These are phyloP conservation scores for Pseudogymnoascus sp. DNA, from an alignment of 2,329 filamentous ascomycete genomes.

Conservation along the genomic window DNA sequence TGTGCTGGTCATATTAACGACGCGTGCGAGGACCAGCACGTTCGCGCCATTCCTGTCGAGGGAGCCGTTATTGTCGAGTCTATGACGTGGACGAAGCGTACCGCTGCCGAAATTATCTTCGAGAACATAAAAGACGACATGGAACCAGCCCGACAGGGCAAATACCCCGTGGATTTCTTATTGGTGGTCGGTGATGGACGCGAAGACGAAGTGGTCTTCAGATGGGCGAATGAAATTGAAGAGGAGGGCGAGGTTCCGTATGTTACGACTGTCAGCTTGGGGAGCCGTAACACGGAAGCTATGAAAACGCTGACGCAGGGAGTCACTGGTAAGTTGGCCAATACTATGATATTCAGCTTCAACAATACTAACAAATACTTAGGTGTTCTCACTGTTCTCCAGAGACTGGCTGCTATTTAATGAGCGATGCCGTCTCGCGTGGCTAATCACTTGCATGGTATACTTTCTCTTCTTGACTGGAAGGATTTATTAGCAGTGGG, in stretches of 20 bases:
- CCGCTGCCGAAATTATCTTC: constrained; percentile 69
- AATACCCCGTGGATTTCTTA: constrained; percentile 64
- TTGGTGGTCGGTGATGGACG: constrained; percentile 85
- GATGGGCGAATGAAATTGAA: constrained; percentile 78
- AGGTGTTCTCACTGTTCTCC: constrained; percentile 47
- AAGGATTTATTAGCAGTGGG: not conserved
- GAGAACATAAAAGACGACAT: constrained; percentile 43
- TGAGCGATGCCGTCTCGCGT: constrained; percentile 5
- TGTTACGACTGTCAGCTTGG: constrained; percentile 79
- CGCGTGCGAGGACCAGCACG: constrained; percentile 72
- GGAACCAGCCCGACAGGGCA: constrained; percentile 27
- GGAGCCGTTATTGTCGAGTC: constrained; percentile 79
- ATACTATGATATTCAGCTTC: not conserved
- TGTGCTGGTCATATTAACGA: constrained; percentile 95
- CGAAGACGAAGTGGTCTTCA: constrained; percentile 89
- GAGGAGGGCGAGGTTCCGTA: constrained; percentile 52
- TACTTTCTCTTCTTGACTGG: not conserved
- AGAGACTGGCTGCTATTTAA: constrained; percentile 37
- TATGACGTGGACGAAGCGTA: constrained; percentile 78
- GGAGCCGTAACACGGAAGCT: constrained; percentile 81
- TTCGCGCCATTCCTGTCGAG: constrained; percentile 76
- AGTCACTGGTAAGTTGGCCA: constrained; percentile 65
- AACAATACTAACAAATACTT: not conserved
- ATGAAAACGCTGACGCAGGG: constrained; percentile 80
- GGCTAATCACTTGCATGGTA: not conserved